Evolutionary conservation across 768 basidiomycete species (phyloP).

Genomic region (Clathrus columnatus): DNA sequence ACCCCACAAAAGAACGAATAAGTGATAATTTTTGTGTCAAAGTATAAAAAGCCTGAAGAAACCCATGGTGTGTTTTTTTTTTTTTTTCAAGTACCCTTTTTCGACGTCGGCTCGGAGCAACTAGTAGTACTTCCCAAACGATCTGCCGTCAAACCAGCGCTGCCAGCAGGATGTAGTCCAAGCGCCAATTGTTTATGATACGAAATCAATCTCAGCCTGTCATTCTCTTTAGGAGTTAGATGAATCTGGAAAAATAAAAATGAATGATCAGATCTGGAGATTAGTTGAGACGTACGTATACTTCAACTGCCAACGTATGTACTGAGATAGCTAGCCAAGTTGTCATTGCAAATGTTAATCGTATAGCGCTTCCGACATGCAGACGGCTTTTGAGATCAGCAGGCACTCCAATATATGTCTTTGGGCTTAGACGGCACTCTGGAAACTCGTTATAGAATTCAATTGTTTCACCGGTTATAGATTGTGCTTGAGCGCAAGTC

Average conservation of each 20-base stretch:
- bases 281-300: constrained; percentile 3
- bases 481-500: constrained; percentile 3
- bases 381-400: constrained; percentile 2
- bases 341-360: constrained; percentile 4
- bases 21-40: no score
- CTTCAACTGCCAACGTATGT: neutral
- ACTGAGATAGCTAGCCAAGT: no score
- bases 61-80: no score
- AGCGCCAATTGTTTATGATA: constrained; percentile 2
- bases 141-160: constrained; percentile 8
- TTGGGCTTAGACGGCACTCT: neutral
- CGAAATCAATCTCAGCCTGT: constrained; percentile 2
- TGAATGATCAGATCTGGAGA: neutral
- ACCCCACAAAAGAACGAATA: no score
- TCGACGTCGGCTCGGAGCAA: constrained; percentile 1
- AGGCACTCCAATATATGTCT: constrained; percentile 1
- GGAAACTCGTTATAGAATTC: constrained; percentile 4
- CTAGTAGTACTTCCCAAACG: neutral
- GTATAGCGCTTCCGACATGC: constrained; percentile 1
- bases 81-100: neutral
- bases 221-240: constrained; percentile 5
- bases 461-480: neutral
- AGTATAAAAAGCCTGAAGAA: no score
- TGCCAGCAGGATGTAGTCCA: constrained; percentile 4
- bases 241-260: constrained; percentile 1